phyloP scores from a whole-genome alignment of 1,284 basidiomycete species.

The Filobasidium uniguttulatum region DNA sequence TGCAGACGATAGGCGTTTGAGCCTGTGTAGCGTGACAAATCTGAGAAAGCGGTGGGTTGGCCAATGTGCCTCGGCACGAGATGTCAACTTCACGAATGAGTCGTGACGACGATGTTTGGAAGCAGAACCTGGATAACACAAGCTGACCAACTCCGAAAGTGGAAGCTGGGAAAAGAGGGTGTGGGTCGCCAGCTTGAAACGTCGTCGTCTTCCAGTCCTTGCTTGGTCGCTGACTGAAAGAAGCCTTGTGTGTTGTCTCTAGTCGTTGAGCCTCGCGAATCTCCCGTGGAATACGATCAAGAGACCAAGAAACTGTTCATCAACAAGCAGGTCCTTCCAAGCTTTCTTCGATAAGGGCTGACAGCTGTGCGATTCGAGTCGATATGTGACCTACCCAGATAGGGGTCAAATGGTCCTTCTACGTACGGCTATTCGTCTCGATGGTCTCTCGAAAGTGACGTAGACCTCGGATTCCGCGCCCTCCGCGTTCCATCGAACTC shows the following conservation, averaged over 20 bases:
- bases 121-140: neutral
- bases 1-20: neutral
- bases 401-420: no score
- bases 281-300: no score
- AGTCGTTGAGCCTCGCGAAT: no score
- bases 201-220: neutral
- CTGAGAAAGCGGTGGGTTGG: neutral
- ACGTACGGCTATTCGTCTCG: no score
- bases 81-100: neutral
- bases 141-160: neutral
- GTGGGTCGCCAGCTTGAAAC: conserved; percentile 11
- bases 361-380: no score
- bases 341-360: no score
- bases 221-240: neutral
- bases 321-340: no score
- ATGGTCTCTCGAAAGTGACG: no score
- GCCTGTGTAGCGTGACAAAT: conserved; percentile 1
- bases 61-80: neutral
- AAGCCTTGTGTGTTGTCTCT: neutral
- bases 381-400: no score
- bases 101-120: neutral
- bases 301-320: no score
- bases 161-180: neutral
- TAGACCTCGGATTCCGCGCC: no score
- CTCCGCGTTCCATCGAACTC: no score